Percentiles rank a stretch among this genome's conserved stretches.
Evolutionary conservation across 306 rosid species (phyloP).

Genomic region (Luffa aegyptiaca): DNA sequence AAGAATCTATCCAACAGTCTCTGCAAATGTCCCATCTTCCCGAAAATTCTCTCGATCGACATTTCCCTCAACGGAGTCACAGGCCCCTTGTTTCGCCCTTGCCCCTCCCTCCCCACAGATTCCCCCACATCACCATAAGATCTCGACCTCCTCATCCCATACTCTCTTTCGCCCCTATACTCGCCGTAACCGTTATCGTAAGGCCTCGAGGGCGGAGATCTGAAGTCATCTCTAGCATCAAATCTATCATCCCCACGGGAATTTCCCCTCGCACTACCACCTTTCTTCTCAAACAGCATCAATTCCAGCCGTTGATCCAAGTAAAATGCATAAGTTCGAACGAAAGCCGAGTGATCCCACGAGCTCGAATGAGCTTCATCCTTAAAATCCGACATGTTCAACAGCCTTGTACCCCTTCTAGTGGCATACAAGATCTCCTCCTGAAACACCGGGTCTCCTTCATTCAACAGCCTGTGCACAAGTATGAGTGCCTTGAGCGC

Average conservation of each 20-base stretch:
- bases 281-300: slow-evolving; percentile 49
- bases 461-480: slow-evolving; percentile 67
- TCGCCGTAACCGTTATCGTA: slow-evolving; percentile 61
- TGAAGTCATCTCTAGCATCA: slow-evolving; percentile 50
- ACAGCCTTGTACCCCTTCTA: slow-evolving; percentile 76
- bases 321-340: slow-evolving; percentile 77
- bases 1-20: slow-evolving; percentile 77
- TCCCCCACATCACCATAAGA: slow-evolving; percentile 84
- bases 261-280: slow-evolving; percentile 11
- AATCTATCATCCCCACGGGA: slow-evolving; percentile 34
- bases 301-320: slow-evolving; percentile 86
- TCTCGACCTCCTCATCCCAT: slow-evolving; percentile 66
- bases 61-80: slow-evolving; percentile 86
- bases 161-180: slow-evolving; percentile 36
- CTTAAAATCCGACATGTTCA: slow-evolving; percentile 77
- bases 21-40: slow-evolving; percentile 87
- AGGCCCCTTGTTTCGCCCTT: slow-evolving; percentile 26
- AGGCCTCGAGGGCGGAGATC: slow-evolving; percentile 69
- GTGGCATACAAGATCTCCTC: slow-evolving; percentile 91
- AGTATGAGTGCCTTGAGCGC: slow-evolving; percentile 74
- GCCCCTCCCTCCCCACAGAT: slow-evolving; percentile 30
- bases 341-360: slow-evolving; percentile 93
- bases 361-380: slow-evolving; percentile 97
- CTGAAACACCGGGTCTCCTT: slow-evolving; percentile 65
- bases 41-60: slow-evolving; percentile 74